phyloP scores from a whole-genome alignment of 495 filamentous ascomycete genomes.

The Neurospora sp. region DNA sequence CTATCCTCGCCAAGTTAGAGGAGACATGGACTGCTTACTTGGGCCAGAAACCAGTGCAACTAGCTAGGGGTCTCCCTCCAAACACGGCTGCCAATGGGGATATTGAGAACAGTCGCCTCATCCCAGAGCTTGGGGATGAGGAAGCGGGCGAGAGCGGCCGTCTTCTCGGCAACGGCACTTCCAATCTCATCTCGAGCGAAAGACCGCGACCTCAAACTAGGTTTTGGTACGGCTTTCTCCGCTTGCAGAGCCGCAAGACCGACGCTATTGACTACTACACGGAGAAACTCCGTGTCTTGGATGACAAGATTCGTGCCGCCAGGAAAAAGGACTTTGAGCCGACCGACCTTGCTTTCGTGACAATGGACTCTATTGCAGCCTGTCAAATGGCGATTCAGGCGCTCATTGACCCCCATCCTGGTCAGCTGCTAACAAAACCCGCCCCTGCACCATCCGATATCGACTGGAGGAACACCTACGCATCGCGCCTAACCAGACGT shows the following conservation, averaged over 20 bases:
- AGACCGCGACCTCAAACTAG: slow-evolving; percentile 54
- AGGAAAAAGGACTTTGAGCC: slow-evolving; percentile 69
- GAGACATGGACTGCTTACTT: slow-evolving; percentile 69
- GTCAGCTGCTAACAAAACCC: slow-evolving; percentile 71
- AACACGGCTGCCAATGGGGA: background rate
- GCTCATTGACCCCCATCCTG: slow-evolving; percentile 77
- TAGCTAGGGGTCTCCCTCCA: slow-evolving; percentile 1
- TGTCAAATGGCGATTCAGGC: slow-evolving; percentile 92
- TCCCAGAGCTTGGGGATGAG: slow-evolving; percentile 15
- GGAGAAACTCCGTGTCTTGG: slow-evolving; percentile 69
- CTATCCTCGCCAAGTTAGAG: slow-evolving; percentile 64
- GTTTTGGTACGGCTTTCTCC: slow-evolving; percentile 72
- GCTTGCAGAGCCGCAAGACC: slow-evolving; percentile 58
- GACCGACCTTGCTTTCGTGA: slow-evolving; percentile 84
- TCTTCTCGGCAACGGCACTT: slow-evolving; percentile 40
- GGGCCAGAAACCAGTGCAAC: slow-evolving; percentile 15
- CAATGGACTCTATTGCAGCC: slow-evolving; percentile 90
- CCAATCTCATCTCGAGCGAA: slow-evolving; percentile 19
- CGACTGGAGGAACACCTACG: slow-evolving; percentile 86
- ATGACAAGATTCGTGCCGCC: slow-evolving; percentile 61
- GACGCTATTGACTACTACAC: slow-evolving; percentile 94
- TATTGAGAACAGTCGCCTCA: background rate
- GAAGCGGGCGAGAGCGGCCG: slow-evolving; percentile 36
- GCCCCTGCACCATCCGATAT: slow-evolving; percentile 84
- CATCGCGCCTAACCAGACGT: slow-evolving; percentile 65